Base-by-base conservation (phyloP, 2,329 filamentous ascomycete genomes). In the Allantophomopsis cytisporea region DNA sequence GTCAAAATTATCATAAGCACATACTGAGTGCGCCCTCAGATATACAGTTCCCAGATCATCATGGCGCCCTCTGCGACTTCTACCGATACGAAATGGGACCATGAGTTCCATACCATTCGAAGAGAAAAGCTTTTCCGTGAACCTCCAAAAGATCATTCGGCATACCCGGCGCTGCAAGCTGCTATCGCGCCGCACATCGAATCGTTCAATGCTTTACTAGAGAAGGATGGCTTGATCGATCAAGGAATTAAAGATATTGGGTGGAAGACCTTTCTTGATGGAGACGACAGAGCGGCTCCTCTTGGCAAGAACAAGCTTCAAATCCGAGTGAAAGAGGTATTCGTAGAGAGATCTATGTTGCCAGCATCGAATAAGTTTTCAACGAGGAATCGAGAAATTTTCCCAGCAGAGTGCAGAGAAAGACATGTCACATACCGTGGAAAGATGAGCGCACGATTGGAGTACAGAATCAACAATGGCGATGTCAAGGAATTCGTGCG, bases 181-280 rank as follows among this genome's bases (percentile, higher is more conserved):
- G 84, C 89, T n/a, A 79, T 96, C 43, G 72, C 83, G 48, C 91
- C 91, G 37, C 91, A 98, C 60, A 82, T 96, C 51, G 80, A 95
- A 54, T 91, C 91, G 6, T 98, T 95, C 74, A 94, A 98, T 66
- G 79, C 79, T 39, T 70, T 96, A 36, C 93, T 95, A 56, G 74
- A 78, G 23, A 68, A 71, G 42, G 71, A 80, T 60, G 85, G 83
- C 39, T 66, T 81, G 39, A 59, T 98, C 39, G 74, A 82, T 37
- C 78, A 85, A 47, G 87, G 73, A 11, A 60, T 96, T 44, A 76
- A 74, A 54, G 91, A 98, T 56, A 96, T 98, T 62, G 91, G 89
- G 53, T 82, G 76, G 46, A 93, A 89, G 63, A 75, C 75, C 4
- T 94, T 83, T 54, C 74, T 94, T 37, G 91, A 98, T 58, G 86